phyloP scores from a whole-genome alignment of 2,329 filamentous ascomycete genomes.

The Botrytis cinerea region DNA sequence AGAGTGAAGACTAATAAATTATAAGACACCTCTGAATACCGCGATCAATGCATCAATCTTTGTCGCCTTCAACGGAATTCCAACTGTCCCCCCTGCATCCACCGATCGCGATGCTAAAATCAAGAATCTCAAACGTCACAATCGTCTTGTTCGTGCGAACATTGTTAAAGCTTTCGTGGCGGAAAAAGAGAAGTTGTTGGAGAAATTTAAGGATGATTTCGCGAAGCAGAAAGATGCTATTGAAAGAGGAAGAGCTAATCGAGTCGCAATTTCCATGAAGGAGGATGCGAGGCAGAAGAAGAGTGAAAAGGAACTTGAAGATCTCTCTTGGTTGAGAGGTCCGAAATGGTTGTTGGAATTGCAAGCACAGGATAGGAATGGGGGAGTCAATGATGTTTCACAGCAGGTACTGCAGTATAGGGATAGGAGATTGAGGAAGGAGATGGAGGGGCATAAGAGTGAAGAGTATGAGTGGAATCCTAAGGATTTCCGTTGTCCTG shows the following conservation, averaged over 20 bases:
- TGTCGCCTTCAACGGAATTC: conserved; percentile 33
- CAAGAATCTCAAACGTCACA: conserved; percentile 32
- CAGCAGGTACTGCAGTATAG: conserved; percentile 27
- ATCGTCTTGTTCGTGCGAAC: conserved; percentile 32
- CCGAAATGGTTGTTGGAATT: conserved; percentile 7
- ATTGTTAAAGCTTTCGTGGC: conserved; percentile 29
- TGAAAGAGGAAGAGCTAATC: background rate
- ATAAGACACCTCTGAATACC: conserved; percentile 11
- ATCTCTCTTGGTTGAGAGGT: background rate
- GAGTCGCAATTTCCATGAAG: background rate
- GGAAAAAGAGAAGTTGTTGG: conserved; percentile 20
- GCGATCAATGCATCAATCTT: conserved; percentile 34
- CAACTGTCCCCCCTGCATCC: conserved; percentile 6
- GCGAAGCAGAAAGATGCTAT: background rate
- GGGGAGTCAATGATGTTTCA: conserved; percentile 23
- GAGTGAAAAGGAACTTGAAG: background rate
- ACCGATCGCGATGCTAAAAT: conserved; percentile 27
- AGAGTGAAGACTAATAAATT: background rate
- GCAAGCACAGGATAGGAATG: background rate
- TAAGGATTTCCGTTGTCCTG: background rate
- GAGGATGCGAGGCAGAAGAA: conserved; percentile 7
- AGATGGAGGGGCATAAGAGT: conserved; percentile 7
- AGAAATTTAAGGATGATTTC: background rate
- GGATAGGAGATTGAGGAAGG: background rate
- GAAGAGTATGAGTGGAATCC: conserved; percentile 27